Evolutionary conservation across 164 flowering plant species (phyloP).

Genomic region (Nymphaea thermarum): DNA sequence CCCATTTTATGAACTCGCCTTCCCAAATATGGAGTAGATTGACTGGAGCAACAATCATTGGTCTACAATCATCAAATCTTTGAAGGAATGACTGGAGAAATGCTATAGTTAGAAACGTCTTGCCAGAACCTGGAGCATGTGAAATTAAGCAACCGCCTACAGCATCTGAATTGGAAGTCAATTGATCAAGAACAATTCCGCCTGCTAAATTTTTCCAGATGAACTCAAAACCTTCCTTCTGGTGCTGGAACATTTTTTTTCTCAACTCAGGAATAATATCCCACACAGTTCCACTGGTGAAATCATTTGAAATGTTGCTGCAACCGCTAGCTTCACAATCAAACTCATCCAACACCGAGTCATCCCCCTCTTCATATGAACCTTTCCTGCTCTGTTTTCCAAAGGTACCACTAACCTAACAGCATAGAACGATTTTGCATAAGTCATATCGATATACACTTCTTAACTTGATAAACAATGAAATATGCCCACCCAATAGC

Average conservation of each 20-base stretch:
- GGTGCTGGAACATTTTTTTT: slow-evolving; percentile 40
- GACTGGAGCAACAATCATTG: slow-evolving; percentile 66
- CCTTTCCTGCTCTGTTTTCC: slow-evolving; percentile 12
- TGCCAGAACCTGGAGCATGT: slow-evolving; percentile 98
- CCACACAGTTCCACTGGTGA: slow-evolving; percentile 44
- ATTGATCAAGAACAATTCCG: slow-evolving; percentile 31
- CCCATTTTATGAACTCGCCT: slow-evolving; percentile 68
- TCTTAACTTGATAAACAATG: no score
- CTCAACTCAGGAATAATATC: slow-evolving; percentile 32
- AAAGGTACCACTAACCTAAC: neutral
- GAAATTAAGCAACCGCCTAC: slow-evolving; percentile 84
- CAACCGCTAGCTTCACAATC: slow-evolving; percentile 5
- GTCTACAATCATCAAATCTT: slow-evolving; percentile 31
- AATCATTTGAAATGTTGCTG: slow-evolving; percentile 11
- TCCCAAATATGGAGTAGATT: slow-evolving; percentile 77
- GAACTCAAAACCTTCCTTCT: slow-evolving; percentile 70
- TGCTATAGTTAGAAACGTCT: slow-evolving; percentile 52
- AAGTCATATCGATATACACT: no score
- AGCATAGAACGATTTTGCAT: no score
- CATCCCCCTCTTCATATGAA: neutral
- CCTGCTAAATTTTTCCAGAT: slow-evolving; percentile 77
- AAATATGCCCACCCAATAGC: no score
- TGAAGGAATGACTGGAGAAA: slow-evolving; percentile 55
- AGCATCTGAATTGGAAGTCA: slow-evolving; percentile 14
- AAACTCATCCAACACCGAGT: neutral